These are phyloP conservation scores for Dothistroma pini DNA, from an alignment of 2,329 filamentous ascomycete genomes.

Conservation along the genomic window DNA sequence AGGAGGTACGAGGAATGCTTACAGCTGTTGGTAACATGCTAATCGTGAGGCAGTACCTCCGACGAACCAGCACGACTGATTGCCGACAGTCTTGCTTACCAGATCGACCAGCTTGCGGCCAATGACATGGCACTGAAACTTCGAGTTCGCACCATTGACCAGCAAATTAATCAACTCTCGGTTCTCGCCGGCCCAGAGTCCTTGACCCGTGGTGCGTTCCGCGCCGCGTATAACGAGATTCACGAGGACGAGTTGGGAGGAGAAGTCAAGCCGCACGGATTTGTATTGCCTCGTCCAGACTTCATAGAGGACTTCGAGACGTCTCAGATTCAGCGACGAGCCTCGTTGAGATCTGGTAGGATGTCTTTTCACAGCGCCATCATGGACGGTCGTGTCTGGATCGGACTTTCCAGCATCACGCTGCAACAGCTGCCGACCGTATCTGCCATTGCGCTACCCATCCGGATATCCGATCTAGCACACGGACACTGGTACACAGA, in stretches of 20 bases:
- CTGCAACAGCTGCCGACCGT: not conserved
- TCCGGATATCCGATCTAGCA: not conserved
- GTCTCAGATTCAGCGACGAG: not conserved
- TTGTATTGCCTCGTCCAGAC: not conserved
- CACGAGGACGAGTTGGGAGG: not conserved
- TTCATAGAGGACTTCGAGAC: not conserved
- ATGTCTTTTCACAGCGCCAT: not conserved
- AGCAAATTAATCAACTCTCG: not conserved
- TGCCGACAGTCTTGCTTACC: not conserved
- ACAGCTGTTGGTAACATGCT: not conserved
- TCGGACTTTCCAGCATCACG: not conserved
- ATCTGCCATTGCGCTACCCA: not conserved
- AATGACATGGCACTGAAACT: slow-evolving; percentile 2
- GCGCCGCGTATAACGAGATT: not conserved
- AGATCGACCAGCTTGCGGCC: not conserved
- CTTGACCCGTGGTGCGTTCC: not conserved
- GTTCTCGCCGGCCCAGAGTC: not conserved
- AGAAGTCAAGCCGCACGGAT: not conserved
- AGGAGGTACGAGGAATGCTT: not conserved
- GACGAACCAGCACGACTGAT: not conserved
- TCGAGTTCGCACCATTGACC: not conserved
- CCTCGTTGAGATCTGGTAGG: not conserved
- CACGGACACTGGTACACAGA: slow-evolving; percentile 2
- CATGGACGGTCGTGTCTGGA: not conserved
- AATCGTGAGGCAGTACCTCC: not conserved